A percentile compares a stretch with the other conserved stretches of the same genome.
Evolutionary conservation across 176 grass and related monocot species (phyloP).

Genomic region (Miscanthus lutarioriparius): DNA sequence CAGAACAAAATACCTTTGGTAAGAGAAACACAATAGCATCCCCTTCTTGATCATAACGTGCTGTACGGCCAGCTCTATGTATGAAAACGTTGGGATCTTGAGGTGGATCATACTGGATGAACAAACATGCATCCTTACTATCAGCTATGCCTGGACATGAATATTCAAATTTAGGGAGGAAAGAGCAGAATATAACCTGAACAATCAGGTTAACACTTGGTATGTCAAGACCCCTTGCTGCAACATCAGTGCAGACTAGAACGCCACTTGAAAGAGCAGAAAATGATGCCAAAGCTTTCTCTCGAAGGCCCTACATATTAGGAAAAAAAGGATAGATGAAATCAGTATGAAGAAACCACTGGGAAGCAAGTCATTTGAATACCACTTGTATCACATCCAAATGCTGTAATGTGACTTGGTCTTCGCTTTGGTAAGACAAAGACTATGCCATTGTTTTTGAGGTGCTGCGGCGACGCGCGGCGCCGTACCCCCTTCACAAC

Average conservation of each 20-base stretch:
- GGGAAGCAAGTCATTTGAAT: not conserved
- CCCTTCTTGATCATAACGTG: constrained; percentile 85
- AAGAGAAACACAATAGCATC: constrained; percentile 90
- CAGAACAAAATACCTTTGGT: constrained; percentile 61
- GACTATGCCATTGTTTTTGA: too few relatives aligned
- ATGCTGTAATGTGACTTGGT: not conserved
- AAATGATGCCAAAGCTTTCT: constrained; percentile 90
- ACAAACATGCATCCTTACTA: constrained; percentile 10
- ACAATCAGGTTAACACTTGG: constrained; percentile 94
- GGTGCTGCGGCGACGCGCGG: too few relatives aligned
- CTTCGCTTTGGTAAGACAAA: not conserved
- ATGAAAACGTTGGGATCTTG: constrained; percentile 98
- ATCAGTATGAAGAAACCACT: constrained; percentile 13
- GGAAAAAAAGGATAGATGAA: not conserved
- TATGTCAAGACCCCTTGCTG: constrained; percentile 98
- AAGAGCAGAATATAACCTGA: constrained; percentile 58
- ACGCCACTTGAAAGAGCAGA: constrained; percentile 82
- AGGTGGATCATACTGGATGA: constrained; percentile 83
- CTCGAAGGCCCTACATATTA: constrained; percentile 60
- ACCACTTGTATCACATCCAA: not conserved
- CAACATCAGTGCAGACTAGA: constrained; percentile 95
- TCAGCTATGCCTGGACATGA: constrained; percentile 13
- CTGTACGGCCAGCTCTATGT: constrained; percentile 90
- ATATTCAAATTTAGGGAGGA: not conserved
- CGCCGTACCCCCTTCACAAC: too few relatives aligned